Percentiles rank a stretch among this genome's conserved stretches.
Conservation (phyloP, 2,329 filamentous ascomycete species). For the Aureobasidium sp. region DNA sequence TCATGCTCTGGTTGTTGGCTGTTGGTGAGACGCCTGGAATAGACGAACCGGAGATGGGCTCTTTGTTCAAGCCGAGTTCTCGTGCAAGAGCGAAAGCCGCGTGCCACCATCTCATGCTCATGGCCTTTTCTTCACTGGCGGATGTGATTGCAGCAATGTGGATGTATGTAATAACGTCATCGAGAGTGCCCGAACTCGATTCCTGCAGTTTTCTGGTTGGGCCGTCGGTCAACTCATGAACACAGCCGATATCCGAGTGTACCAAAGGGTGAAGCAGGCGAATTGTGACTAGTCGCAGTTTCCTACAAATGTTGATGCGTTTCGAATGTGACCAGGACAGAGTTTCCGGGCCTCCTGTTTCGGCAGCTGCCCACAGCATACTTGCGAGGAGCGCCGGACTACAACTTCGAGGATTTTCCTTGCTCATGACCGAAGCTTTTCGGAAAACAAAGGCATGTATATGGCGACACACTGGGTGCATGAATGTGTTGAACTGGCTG, state of each 20-base stretch:
- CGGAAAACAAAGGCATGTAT: slow-evolving; percentile 14
- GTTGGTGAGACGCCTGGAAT: slow-evolving; percentile 14
- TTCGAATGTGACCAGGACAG: slow-evolving; percentile 14
- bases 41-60: slow-evolving; percentile 10
- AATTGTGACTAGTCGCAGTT: slow-evolving; percentile 11
- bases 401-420: slow-evolving; percentile 13
- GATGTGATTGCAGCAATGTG: slow-evolving; percentile 15
- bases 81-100: slow-evolving; percentile 13
- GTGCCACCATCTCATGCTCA: slow-evolving; percentile 16
- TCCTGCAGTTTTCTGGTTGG: slow-evolving; percentile 3
- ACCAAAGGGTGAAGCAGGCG: slow-evolving; percentile 11
- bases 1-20: slow-evolving; percentile 14
- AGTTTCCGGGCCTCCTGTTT: slow-evolving; percentile 14
- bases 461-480: slow-evolving; percentile 15
- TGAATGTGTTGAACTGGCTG: slow-evolving; percentile 16
- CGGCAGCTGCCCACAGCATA: slow-evolving; percentile 15
- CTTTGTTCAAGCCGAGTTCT: slow-evolving; percentile 14
- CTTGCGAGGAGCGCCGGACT: slow-evolving; percentile 12
- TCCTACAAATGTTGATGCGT: slow-evolving; percentile 9
- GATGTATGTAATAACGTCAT: slow-evolving; percentile 15
- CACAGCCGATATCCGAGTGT: slow-evolving; percentile 12
- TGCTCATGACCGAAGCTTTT: slow-evolving; percentile 14
- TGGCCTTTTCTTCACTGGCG: slow-evolving; percentile 14
- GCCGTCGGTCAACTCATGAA: slow-evolving; percentile 8
- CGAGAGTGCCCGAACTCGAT: slow-evolving; percentile 11